Conservation (phyloP, 1,284 basidiomycete species). For the Cryptococcus sp. region DNA sequence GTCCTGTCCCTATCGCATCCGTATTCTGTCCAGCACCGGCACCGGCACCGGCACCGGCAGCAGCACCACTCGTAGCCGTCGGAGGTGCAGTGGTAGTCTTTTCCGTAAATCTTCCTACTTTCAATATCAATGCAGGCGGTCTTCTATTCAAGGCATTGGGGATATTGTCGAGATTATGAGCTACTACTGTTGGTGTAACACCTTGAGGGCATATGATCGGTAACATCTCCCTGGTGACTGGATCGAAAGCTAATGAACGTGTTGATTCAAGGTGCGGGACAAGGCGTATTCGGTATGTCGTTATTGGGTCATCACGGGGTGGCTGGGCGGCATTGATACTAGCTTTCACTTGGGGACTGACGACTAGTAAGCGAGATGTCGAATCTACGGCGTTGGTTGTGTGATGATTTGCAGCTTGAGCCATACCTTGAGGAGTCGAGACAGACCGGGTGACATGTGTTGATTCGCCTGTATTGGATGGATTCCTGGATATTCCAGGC, state of each 20-base stretch:
- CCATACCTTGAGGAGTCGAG: slow-evolving; percentile 37
- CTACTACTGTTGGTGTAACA: slow-evolving; percentile 28
- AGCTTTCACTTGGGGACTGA: no score
- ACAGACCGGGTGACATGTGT: slow-evolving; percentile 30
- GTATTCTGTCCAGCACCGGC: slow-evolving; percentile 6
- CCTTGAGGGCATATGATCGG: slow-evolving; percentile 53
- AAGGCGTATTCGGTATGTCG: slow-evolving; percentile 61
- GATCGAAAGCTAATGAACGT: slow-evolving; percentile 86
- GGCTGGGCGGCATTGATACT: not conserved
- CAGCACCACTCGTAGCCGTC: slow-evolving; percentile 5
- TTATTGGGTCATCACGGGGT: slow-evolving; percentile 6
- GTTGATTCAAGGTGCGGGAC: slow-evolving; percentile 91
- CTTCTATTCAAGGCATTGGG: slow-evolving; percentile 47
- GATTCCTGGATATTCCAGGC: slow-evolving; percentile 5
- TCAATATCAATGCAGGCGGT: slow-evolving; percentile 57
- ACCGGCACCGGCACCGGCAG: slow-evolving; percentile 6
- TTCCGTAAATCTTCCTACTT: slow-evolving; percentile 89
- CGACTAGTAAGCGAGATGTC: no score
- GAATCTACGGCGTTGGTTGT: no score
- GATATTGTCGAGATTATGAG: slow-evolving; percentile 17
- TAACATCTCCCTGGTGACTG: slow-evolving; percentile 69
- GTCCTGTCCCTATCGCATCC: not conserved
- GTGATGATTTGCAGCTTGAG: no score
- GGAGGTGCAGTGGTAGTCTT: slow-evolving; percentile 16
- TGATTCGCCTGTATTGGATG: not conserved